Evolutionary conservation across 108 stramenopile genomes (phyloP).

Genomic region (Cyclostephanos tholiformis): DNA sequence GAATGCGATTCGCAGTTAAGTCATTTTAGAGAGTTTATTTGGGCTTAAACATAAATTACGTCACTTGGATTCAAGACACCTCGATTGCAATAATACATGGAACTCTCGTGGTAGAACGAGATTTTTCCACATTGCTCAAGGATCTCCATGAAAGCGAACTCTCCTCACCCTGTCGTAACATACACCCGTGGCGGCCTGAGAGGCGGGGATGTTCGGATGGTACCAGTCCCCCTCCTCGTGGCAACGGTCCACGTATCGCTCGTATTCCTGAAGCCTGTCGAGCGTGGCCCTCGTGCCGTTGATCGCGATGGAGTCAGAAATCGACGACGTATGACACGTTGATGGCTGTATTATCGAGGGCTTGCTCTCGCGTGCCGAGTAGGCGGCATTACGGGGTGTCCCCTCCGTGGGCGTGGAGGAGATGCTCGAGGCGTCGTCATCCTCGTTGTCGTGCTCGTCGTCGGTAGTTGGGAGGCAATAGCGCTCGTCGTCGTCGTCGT

Average conservation of each 20-base stretch:
- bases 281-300: background rate
- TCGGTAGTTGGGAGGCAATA: background rate
- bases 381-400: background rate
- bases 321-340: background rate
- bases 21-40: too few species aligned
- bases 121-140: too few species aligned
- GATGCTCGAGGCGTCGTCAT: background rate
- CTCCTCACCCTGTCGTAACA: too few species aligned
- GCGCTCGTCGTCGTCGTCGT: background rate
- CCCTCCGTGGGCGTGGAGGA: background rate
- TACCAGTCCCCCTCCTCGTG: slow-evolving; percentile 4
- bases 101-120: too few species aligned
- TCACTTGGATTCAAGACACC: too few species aligned
- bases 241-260: background rate
- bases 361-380: slow-evolving; percentile 3
- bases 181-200: too few species aligned
- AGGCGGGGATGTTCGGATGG: background rate
- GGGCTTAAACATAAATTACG: too few species aligned
- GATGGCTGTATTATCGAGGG: background rate
- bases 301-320: too few species aligned
- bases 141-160: too few species aligned
- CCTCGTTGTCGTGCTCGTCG: background rate
- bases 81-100: too few species aligned
- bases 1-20: too few species aligned
- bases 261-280: slow-evolving; percentile 1